Base-by-base conservation (phyloP, 768 basidiomycete genomes). In the Hygrophorus pudorinus region DNA sequence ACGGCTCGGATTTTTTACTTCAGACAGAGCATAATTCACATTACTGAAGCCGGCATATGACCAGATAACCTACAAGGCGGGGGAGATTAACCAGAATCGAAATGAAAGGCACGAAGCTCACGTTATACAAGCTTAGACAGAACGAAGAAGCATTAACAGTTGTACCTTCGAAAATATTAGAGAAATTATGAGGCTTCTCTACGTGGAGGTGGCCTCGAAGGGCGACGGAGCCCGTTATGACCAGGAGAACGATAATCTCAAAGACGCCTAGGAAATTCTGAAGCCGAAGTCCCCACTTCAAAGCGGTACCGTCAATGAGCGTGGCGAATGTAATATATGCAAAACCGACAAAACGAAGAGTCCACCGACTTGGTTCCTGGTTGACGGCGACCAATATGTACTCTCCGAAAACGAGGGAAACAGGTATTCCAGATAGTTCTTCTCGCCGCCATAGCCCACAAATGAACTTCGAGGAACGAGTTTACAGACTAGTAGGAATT, bases 371-470 rank as follows among this genome's bases (percentile, higher is more conserved):
- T 29, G 57, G 54, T 7, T 24, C 24, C 24, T 24, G 24, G 24
- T 24, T 24, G n/a, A 61, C 58, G 1, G 66, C 64, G n/a, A 52
- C 58, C 18, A 66, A 55, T 18, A 62, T 55, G 52, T 70, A 68
- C 72, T 81, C 76, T n/a, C 75, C 78, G 41, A 81, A 80, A 5
- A 79, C 73, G 14, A 78, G 59, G 5, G 66, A 66, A 69, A 82
- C 16, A 81, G 60, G 52, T 70, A 81, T 51, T 81, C 78, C 39
- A 84, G 62, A 51, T 84, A 85, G 36, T 75, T 79, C 57, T 82
- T 82, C 59, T 84, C 81, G n/a, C 76, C 82, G 9, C 81, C 81
- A 38, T 56, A 10, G 71, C 79, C 77, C 67, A 28, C 13, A 16
- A 1, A 21, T 2, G 28, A 14, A 30, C 24, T 24, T 49, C 35